Conservation (phyloP, 805 yeast species). For the Wickerhamiella sorbophila region DNA sequence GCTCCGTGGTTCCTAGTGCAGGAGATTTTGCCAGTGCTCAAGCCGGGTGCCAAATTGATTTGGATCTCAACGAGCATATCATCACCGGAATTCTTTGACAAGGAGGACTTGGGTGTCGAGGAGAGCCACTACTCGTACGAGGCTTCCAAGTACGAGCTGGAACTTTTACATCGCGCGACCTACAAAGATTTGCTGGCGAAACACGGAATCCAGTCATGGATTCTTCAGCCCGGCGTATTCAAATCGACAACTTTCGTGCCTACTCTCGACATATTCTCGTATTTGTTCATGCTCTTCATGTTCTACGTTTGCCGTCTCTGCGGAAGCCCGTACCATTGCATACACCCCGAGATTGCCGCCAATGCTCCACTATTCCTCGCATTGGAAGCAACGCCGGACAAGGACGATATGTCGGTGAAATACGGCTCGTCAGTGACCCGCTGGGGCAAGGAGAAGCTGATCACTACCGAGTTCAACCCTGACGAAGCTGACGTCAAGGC, state of each 20-base stretch:
- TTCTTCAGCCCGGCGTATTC: constrained; percentile 91
- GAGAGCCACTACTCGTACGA: constrained; percentile 62
- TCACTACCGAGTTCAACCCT: constrained; percentile 23
- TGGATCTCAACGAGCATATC: constrained; percentile 86
- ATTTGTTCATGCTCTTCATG: constrained; percentile 69
- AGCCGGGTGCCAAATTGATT: constrained; percentile 47
- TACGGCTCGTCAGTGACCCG: constrained; percentile 61
- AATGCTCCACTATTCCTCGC: constrained; percentile 69
- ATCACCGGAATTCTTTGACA: constrained; percentile 54
- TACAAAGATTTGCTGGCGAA: constrained; percentile 35
- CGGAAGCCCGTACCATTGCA: constrained; percentile 84
- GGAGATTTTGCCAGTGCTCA: constrained; percentile 42
- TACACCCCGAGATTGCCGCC: constrained; percentile 80
- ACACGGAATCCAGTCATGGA: constrained; percentile 51
- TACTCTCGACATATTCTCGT: constrained; percentile 63
- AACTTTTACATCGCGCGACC: constrained; percentile 64
- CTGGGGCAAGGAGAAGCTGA: constrained; percentile 52
- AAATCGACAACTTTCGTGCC: constrained; percentile 66
- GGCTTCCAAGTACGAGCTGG: constrained; percentile 80
- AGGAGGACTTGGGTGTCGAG: constrained; percentile 60
- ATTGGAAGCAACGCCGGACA: constrained; percentile 35
- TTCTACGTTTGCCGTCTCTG: constrained; percentile 69
- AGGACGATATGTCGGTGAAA: constrained; percentile 36
- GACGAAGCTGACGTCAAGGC: constrained; percentile 42
- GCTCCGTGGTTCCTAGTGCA: constrained; percentile 83